Conservation (phyloP, 768 basidiomycete genomes). For the Suillus hirtellus region DNA sequence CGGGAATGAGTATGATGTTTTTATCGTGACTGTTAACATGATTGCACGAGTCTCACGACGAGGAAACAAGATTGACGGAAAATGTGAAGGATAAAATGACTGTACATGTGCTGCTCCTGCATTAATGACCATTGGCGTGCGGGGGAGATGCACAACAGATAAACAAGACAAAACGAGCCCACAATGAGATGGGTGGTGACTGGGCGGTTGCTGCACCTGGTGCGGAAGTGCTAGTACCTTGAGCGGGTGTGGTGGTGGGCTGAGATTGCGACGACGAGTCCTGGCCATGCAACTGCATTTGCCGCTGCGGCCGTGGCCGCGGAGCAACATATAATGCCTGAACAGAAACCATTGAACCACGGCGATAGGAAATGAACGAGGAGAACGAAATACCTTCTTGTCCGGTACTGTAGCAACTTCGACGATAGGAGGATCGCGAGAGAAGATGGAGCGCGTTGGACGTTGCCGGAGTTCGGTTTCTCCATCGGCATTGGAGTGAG, state of each 20-base stretch:
- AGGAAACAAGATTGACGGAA: not conserved
- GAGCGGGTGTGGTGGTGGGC: too few relatives aligned
- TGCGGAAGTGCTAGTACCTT: too few relatives aligned
- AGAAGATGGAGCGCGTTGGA: not conserved
- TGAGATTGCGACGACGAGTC: too few relatives aligned
- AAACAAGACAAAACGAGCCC: too few relatives aligned
- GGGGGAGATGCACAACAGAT: too few relatives aligned
- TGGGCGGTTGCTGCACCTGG: too few relatives aligned
- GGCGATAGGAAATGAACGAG: rapidly evolving
- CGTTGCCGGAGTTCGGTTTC: not conserved
- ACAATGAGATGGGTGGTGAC: too few relatives aligned
- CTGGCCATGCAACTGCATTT: too few relatives aligned
- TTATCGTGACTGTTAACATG: not conserved
- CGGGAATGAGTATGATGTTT: not conserved
- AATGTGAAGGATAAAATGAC: not conserved
- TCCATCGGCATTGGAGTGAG: not conserved
- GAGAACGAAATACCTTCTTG: not conserved
- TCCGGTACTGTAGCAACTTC: not conserved
- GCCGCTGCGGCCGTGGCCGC: too few relatives aligned
- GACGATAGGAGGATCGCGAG: not conserved
- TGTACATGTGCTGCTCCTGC: not conserved
- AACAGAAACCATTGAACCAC: not conserved
- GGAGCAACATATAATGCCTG: not conserved
- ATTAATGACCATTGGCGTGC: not conserved
- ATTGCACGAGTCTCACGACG: not conserved